A percentile compares a stretch with the other conserved stretches of the same genome.
Conservation (phyloP, 768 basidiomycete species). For the Termitomyces sp. region DNA sequence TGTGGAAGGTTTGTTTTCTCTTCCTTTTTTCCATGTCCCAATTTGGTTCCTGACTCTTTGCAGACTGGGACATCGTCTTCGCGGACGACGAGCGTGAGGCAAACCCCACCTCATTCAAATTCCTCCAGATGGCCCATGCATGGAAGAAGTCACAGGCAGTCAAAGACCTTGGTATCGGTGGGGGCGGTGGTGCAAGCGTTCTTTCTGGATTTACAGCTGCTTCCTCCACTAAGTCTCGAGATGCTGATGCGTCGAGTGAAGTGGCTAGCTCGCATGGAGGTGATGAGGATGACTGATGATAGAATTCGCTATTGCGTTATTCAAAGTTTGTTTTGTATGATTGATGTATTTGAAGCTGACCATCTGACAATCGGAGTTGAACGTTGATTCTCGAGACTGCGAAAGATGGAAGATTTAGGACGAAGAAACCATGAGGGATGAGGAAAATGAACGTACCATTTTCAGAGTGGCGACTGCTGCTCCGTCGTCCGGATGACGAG, state of each 20-base stretch:
- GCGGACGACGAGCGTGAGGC: slow-evolving; percentile 94
- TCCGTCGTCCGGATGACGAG: neutral
- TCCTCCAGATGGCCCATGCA: slow-evolving; percentile 91
- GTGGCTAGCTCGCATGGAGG: slow-evolving; percentile 18
- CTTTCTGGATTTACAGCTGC: slow-evolving; percentile 53
- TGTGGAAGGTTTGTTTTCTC: slow-evolving; percentile 66
- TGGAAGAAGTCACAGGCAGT: slow-evolving; percentile 68
- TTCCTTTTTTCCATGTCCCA: neutral
- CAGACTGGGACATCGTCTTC: slow-evolving; percentile 95
- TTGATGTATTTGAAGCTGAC: neutral
- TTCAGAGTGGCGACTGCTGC: slow-evolving; percentile 1
- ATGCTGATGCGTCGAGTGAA: slow-evolving; percentile 16
- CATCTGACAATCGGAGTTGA: neutral
- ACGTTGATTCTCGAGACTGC: no score
- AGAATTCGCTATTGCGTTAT: neutral
- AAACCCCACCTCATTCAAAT: slow-evolving; percentile 93
- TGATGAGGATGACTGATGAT: slow-evolving; percentile 12
- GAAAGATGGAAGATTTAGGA: neutral
- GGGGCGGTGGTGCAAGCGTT: slow-evolving; percentile 30
- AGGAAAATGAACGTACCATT: neutral
- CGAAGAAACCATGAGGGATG: neutral
- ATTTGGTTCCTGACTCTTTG: neutral
- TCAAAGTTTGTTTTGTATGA: neutral
- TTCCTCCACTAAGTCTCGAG: slow-evolving; percentile 5
- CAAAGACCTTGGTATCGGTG: slow-evolving; percentile 29